Percentiles rank a stretch among this genome's conserved stretches.
Evolutionary conservation across 306 rosid species (phyloP).

Genomic region (Hippophae rhamnoides): DNA sequence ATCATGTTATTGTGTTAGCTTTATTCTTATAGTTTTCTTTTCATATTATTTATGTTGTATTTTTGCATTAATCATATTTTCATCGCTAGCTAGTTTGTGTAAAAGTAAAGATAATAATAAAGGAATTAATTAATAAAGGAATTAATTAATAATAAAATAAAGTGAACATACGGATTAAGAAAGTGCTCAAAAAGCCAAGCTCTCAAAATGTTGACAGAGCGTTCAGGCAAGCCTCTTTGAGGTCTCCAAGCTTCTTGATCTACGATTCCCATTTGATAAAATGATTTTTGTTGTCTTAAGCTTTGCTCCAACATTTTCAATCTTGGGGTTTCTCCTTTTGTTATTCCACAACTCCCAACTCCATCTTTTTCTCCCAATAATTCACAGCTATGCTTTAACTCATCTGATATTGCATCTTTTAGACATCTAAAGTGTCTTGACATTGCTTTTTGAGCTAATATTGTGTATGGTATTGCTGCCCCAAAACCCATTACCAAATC

Average conservation of each 20-base stretch:
- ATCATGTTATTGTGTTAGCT: too few species aligned
- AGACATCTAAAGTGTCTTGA: constrained; percentile 88
- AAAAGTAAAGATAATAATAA: neutral
- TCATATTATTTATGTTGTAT: too few species aligned
- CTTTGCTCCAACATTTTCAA: constrained; percentile 77
- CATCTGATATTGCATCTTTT: constrained; percentile 64
- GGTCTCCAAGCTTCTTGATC: constrained; percentile 99
- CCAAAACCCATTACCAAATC: constrained; percentile 90
- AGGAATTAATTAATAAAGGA: neutral
- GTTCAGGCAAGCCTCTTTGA: constrained; percentile 93
- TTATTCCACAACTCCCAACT: constrained; percentile 56
- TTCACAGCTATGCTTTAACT: constrained; percentile 71
- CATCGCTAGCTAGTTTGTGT: too few species aligned
- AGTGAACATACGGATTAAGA: constrained; percentile 80
- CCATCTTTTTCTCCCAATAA: constrained; percentile 85
- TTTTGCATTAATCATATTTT: too few species aligned
- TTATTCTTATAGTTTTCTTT: too few species aligned
- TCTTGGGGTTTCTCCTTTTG: constrained; percentile 97
- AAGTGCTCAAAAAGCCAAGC: constrained; percentile 99
- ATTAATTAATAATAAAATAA: neutral
- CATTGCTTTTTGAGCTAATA: constrained; percentile 94
- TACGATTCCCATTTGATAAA: constrained; percentile 95
- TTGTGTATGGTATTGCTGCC: constrained; percentile 87
- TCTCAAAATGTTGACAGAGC: constrained; percentile 90
- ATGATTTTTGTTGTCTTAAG: constrained; percentile 85